phyloP scores from a whole-genome alignment of 2,329 filamentous ascomycete genomes.

The Ophiostoma montium region DNA sequence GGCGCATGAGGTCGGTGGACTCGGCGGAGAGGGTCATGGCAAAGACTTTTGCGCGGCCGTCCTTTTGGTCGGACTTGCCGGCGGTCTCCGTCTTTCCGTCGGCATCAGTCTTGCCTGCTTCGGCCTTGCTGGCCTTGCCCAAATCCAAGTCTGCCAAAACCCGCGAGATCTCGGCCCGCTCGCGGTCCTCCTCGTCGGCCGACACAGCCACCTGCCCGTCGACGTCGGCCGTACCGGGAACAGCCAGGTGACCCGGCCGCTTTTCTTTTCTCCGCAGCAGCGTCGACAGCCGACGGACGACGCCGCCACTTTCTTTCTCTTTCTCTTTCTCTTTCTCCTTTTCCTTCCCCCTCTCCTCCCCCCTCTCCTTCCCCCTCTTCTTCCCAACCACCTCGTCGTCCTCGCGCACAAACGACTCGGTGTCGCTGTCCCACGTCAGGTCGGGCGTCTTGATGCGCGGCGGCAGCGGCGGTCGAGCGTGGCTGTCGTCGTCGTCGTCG shows the following conservation, averaged over 20 bases:
- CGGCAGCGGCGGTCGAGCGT: constrained; percentile 43
- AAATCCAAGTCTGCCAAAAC: constrained; percentile 78
- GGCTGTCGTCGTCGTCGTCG: constrained; percentile 28
- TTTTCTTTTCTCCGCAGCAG: constrained; percentile 9
- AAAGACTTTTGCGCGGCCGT: constrained; percentile 1
- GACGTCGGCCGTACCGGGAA: constrained; percentile 18
- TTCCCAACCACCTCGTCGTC: constrained; percentile 1
- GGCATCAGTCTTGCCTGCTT: background rate
- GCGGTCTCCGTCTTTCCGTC: too few species aligned
- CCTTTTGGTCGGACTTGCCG: background rate
- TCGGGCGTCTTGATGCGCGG: constrained; percentile 37
- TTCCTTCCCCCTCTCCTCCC: constrained; percentile 12
- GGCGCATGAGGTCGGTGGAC: constrained; percentile 64
- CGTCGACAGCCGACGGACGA: constrained; percentile 10
- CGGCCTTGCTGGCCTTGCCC: constrained; percentile 24
- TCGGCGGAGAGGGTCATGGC: constrained; percentile 76
- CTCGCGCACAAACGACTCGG: constrained; percentile 20
- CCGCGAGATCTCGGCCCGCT: constrained; percentile 58
- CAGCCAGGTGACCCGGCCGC: constrained; percentile 23
- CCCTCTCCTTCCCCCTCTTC: background rate
- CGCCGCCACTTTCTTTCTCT: constrained; percentile 15
- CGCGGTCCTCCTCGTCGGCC: constrained; percentile 28
- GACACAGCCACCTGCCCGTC: constrained; percentile 14
- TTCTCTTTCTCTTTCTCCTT: constrained; percentile 21
- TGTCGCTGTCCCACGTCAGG: constrained; percentile 33